These are phyloP conservation scores for Aspergillus sclerotioniger DNA, from an alignment of 495 filamentous ascomycete species.

Conservation along the genomic window DNA sequence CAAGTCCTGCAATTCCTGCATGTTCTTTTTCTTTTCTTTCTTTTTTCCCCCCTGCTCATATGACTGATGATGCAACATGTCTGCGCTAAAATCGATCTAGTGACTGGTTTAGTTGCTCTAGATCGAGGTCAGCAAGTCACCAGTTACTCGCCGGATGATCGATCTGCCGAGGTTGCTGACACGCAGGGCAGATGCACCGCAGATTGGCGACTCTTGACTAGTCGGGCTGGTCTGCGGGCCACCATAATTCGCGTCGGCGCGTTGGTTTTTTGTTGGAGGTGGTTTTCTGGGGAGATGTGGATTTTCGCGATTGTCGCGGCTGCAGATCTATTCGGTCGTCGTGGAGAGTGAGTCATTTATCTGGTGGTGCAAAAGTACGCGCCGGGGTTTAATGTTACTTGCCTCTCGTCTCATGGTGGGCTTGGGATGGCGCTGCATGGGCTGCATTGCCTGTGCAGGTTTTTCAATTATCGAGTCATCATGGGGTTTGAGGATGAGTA, in stretches of 20 bases:
- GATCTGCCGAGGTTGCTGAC: neutral
- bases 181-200: neutral
- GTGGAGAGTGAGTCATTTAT: neutral
- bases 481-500: no score
- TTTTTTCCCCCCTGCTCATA: neutral
- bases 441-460: no score
- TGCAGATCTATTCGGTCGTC: neutral
- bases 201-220: neutral
- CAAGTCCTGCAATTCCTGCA: neutral
- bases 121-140: no score
- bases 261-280: neutral
- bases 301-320: conserved; percentile 1
- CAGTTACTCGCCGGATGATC: neutral
- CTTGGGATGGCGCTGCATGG: no score
- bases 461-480: no score
- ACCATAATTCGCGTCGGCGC: neutral
- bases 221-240: neutral
- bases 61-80: neutral
- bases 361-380: no score
- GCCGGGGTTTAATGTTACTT: no score
- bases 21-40: neutral
- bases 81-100: neutral
- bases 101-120: neutral
- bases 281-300: neutral
- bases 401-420: neutral